These are phyloP conservation scores for Dendrobium nobile DNA, from an alignment of 106 monocot species.

Conservation along the genomic window DNA sequence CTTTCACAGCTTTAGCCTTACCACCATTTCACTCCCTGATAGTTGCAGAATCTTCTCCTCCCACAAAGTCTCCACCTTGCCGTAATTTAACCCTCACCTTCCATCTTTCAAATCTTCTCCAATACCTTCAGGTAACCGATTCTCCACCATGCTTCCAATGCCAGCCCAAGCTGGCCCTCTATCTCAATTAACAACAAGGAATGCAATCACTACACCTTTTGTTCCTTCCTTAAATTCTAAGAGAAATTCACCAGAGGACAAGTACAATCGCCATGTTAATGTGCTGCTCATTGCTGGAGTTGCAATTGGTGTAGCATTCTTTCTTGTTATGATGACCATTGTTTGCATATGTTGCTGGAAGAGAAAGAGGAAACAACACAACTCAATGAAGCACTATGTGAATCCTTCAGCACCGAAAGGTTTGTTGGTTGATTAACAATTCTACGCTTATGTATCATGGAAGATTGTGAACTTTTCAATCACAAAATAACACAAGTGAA, in stretches of 20 bases:
- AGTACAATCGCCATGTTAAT: conserved; percentile 2
- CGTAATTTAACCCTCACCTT: neutral
- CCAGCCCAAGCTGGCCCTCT: conserved; percentile 6
- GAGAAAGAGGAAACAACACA: conserved; percentile 31
- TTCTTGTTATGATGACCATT: conserved; percentile 14
- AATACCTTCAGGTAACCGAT: too few relatives aligned
- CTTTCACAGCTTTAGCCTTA: neutral
- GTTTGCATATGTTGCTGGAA: conserved; percentile 34
- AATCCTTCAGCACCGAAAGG: conserved; percentile 42
- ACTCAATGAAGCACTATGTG: conserved; percentile 31
- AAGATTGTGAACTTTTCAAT: too few relatives aligned
- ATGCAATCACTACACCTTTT: neutral
- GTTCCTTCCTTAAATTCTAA: neutral
- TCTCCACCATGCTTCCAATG: conserved; percentile 2
- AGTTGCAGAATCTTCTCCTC: neutral
- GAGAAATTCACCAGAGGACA: neutral
- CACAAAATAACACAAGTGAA: too few relatives aligned
- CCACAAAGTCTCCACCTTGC: neutral
- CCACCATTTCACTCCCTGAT: neutral
- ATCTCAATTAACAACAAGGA: too few relatives aligned
- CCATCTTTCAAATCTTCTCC: conserved; percentile 2
- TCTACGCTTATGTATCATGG: too few relatives aligned
- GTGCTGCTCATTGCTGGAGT: conserved; percentile 10
- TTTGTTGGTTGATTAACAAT: neutral
- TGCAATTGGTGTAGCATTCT: conserved; percentile 11